Evolutionary conservation across 441 rosid species (phyloP).

Genomic region (Adansonia rubrostipa): DNA sequence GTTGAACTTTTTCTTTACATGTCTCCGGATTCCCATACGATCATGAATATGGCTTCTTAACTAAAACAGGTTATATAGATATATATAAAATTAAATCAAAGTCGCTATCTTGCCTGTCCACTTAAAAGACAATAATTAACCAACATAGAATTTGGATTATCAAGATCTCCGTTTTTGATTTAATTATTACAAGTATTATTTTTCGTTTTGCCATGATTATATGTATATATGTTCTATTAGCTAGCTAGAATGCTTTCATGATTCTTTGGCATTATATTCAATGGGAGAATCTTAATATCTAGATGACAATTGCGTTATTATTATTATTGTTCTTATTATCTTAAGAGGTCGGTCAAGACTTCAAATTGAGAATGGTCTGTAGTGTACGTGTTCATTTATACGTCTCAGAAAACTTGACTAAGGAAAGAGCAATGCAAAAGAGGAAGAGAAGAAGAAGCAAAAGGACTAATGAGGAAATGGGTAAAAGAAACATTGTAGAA

Average conservation of each 20-base stretch:
- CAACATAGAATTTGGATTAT: background rate
- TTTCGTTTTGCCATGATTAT: background rate
- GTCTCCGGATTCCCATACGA: background rate
- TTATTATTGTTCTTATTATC: background rate
- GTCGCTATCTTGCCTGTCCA: background rate
- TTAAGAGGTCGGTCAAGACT: background rate
- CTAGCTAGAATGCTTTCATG: background rate
- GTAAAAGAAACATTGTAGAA: no score
- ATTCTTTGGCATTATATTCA: background rate
- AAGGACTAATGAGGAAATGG: background rate
- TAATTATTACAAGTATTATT: background rate
- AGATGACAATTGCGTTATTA: background rate
- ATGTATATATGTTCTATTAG: background rate
- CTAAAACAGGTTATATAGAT: background rate
- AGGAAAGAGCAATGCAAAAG: background rate
- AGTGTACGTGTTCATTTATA: slow-evolving; percentile 17
- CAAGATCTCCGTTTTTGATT: background rate
- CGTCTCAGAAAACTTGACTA: background rate
- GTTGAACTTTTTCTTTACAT: background rate
- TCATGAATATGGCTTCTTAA: slow-evolving; percentile 4
- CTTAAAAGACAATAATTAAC: background rate
- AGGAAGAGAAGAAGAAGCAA: background rate
- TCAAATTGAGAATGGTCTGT: background rate
- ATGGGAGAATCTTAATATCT: background rate
- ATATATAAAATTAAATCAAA: no score